Evolutionary conservation across 768 basidiomycete species (phyloP), one percentile per base, ranked within the genome.

Genomic region (Trametes villosa): DNA sequence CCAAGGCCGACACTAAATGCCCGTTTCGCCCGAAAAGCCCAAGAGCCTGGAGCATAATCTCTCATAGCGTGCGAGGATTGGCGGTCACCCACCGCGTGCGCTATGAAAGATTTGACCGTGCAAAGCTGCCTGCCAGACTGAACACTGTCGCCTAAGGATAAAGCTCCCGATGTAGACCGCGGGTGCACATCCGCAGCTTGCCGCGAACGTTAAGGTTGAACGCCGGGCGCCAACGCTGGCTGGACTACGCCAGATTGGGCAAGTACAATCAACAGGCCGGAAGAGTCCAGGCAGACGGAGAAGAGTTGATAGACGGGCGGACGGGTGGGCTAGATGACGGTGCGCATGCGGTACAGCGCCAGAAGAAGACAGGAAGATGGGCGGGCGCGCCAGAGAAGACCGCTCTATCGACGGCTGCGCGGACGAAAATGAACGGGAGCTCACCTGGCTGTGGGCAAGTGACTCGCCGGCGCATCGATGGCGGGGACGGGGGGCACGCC

Each of bases 231-330:
- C 46, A 49, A 34, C 45, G 34, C 3, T 30, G 12, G 30, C n/a
- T 47, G 9, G 47, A 27, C 26, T 15, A 30, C 38, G 47, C 56
- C 47, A 49, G 30, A 41, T 50, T 18, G n/a, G 56, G 56, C 27
- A 50, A 50, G 26, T 31, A 40, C 56, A 57, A 57, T 57, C 56
- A 49, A 57, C 38, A 38, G 38, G 47, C 56, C 56, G 44, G 22
- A 27, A 46, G 33, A 33, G 54, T 46, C 54, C 17, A 57, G 56
- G 38, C 56, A 49, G 56, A 50, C 56, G 56, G 56, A 57, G 56
- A 57, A 40, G 47, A 57, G 36, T 48, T 27, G 17, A 34, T 12
- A 34, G 34, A 24, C 15, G 44, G 24, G 34, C 6, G 46, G 48
- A 38, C 55, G 22, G 30, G 33, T 38, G 18, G 53, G 53, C 36